phyloP scores from a whole-genome alignment of 202 grass and related monocot species.

The Setaria italica region DNA sequence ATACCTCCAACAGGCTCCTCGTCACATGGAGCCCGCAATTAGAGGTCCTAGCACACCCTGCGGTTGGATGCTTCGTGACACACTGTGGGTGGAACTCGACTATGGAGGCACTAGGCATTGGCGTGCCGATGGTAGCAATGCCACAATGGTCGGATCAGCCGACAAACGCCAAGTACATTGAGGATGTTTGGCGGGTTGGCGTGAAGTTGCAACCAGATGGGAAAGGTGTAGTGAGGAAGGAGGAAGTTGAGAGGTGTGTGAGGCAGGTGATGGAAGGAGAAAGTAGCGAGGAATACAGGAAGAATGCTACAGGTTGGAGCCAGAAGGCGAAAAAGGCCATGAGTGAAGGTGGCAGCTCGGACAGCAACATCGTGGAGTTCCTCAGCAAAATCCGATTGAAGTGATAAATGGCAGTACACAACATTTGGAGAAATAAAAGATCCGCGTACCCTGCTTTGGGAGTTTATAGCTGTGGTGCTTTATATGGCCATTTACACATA shows the following conservation, averaged over 20 bases:
- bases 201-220: conserved; percentile 8
- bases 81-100: conserved; percentile 91
- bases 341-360: conserved; percentile 48
- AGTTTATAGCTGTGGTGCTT: neutral
- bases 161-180: conserved; percentile 53
- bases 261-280: conserved; percentile 57
- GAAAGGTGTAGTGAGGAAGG: conserved; percentile 44
- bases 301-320: conserved; percentile 16
- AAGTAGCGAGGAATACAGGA: conserved; percentile 18
- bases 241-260: conserved; percentile 57
- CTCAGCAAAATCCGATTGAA: conserved; percentile 9
- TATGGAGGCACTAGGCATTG: conserved; percentile 40
- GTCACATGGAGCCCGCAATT: conserved; percentile 63
- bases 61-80: conserved; percentile 68
- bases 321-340: conserved; percentile 35
- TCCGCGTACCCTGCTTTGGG: too few relatives aligned
- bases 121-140: conserved; percentile 56
- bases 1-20: too few relatives aligned
- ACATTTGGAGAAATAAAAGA: neutral
- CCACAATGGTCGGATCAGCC: conserved; percentile 64
- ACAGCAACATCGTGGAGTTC: conserved; percentile 49
- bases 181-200: conserved; percentile 48
- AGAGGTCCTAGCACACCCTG: conserved; percentile 51
- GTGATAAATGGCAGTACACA: neutral
- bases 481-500: neutral